These are phyloP conservation scores for Petunia axillaris DNA, from an alignment of 257 asterid genomes.

Conservation along the genomic window DNA sequence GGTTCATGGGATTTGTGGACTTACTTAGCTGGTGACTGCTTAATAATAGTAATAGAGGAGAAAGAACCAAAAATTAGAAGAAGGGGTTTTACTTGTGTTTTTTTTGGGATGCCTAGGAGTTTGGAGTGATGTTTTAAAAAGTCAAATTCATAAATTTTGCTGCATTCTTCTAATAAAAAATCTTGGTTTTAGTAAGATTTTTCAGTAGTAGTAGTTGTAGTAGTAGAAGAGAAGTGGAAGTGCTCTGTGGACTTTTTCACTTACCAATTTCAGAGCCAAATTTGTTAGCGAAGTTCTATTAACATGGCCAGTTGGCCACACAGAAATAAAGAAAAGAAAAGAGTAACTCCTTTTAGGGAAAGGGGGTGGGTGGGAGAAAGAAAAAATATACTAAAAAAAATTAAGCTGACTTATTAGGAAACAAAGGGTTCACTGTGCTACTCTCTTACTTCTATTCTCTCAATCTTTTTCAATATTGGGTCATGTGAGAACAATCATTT, in stretches of 20 bases:
- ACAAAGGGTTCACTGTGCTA: not conserved
- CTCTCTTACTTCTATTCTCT: not conserved
- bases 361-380: not conserved
- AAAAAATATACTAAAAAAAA: not conserved
- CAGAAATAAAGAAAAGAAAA: constrained; percentile 30
- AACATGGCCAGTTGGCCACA: constrained; percentile 48
- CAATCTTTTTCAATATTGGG: constrained; percentile 38
- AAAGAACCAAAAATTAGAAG: not conserved
- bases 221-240: constrained; percentile 28
- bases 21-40: not conserved
- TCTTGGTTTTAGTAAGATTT: constrained; percentile 10
- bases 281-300: constrained; percentile 35
- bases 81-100: not conserved
- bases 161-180: constrained; percentile 13
- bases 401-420: constrained; percentile 23
- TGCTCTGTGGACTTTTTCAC: constrained; percentile 34
- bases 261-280: constrained; percentile 64
- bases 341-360: constrained; percentile 19
- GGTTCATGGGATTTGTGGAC: constrained; percentile 19
- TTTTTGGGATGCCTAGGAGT: constrained; percentile 28
- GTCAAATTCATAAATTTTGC: constrained; percentile 30
- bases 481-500: constrained; percentile 84
- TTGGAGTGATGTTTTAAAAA: constrained; percentile 17
- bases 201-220: not conserved
- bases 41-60: not conserved